Evolutionary conservation across 495 filamentous ascomycete species (phyloP), one percentile per base, ranked within the genome.

Genomic region (Penicillium tannophilum): DNA sequence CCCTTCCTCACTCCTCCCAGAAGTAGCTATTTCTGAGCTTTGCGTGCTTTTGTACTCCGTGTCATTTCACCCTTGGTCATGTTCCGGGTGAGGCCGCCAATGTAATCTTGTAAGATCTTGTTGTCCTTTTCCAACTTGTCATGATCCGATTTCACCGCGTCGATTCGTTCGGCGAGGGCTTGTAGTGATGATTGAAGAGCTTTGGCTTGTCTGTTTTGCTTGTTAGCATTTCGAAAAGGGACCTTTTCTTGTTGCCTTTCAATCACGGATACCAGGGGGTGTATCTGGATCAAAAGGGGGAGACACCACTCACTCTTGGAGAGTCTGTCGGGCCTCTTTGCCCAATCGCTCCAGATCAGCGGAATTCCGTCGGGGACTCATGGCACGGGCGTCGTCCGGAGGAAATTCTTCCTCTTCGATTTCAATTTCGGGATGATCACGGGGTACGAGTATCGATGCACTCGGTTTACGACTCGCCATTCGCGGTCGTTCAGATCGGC

Each of bases 101-200:
- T 84, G 70, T 93, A 93, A 68, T 93, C 90, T 69, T 98, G 95
- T 12, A 98, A 75, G 63, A 97, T 96, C 66, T 88, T 91, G 80
- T 98, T 98, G 66, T 96, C 89, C 63, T 81, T 90, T 71, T 98
- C 93, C 30, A 98, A 82, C 73, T 96, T 96, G 73, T 97, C 89
- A 68, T 97, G 91, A 70, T 97, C 93, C 56, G 88, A 86, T 72
- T 90, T 90, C 52, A 98, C 93, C n/a, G 86, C 88, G 64, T 98
- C 94, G 68, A 98, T 93, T 36, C 91, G 86, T 70, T 96, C 90
- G 56, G 96, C 90, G 17, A 98, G 84, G 50, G 88, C 91, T 45
- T 93, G 79, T 30, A 98, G 84, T 50, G 90, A 93, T 49, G 90
- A 88, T 72, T 98, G 94, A 50, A 98, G 82, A 49, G 83, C 83